phyloP scores from a whole-genome alignment of 2,329 filamentous ascomycete species.

The Calonectria montana region DNA sequence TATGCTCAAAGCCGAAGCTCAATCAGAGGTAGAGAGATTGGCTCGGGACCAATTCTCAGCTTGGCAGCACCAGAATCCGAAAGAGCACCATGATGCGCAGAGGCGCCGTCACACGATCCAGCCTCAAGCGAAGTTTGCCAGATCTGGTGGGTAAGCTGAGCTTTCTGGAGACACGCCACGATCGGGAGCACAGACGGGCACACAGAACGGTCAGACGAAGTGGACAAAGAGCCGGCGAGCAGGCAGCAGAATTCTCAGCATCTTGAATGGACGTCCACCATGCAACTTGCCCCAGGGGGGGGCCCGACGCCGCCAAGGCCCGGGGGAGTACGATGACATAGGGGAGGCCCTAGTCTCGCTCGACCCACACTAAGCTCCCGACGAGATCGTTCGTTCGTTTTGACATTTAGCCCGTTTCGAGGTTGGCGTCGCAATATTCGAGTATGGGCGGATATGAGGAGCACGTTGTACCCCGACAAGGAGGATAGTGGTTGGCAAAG shows the following conservation, averaged over 20 bases:
- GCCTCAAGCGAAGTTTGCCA: not conserved
- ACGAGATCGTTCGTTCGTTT: not conserved
- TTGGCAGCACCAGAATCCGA: not conserved
- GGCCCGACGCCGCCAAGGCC: slow-evolving; percentile 8
- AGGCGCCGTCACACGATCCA: slow-evolving; percentile 1
- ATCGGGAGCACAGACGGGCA: not conserved
- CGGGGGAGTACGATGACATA: not conserved
- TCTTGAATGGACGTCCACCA: slow-evolving; percentile 39
- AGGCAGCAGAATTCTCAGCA: slow-evolving; percentile 47
- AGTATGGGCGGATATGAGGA: not conserved
- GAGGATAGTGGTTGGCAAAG: not conserved
- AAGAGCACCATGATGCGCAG: not conserved
- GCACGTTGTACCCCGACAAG: not conserved
- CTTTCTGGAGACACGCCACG: slow-evolving; percentile 1
- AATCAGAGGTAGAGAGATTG: not conserved
- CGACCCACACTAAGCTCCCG: not conserved
- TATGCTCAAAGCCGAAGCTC: not conserved
- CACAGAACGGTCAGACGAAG: slow-evolving; percentile 3
- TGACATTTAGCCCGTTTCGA: not conserved
- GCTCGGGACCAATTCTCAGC: not conserved
- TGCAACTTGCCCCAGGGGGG: slow-evolving; percentile 13
- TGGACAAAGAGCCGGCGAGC: slow-evolving; percentile 1
- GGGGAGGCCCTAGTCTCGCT: not conserved
- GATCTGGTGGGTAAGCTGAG: not conserved
- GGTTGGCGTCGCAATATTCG: not conserved